A percentile compares a stretch with the other conserved stretches of the same genome.
Conservation (phyloP, 2,329 filamentous ascomycete species). For the Clonostachys rhizophaga region DNA sequence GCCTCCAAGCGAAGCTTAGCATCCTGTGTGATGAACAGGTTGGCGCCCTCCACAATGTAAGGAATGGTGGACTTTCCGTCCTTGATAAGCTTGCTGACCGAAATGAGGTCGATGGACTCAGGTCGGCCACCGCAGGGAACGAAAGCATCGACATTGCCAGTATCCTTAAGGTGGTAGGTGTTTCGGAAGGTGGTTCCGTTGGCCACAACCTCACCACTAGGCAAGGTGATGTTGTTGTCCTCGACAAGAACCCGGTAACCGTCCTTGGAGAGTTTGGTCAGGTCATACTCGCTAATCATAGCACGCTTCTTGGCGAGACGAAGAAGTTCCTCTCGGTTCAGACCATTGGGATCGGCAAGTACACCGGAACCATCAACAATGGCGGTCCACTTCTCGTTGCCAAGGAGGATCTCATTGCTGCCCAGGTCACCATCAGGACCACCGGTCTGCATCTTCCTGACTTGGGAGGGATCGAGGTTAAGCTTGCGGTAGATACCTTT, state of each 20-base stretch:
- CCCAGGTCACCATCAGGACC: constrained; percentile 95
- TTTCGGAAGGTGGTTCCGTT: constrained; percentile 97
- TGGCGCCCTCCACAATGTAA: constrained; percentile 96
- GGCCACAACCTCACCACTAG: constrained; percentile 77
- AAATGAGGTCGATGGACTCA: constrained; percentile 91
- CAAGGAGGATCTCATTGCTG: constrained; percentile 94
- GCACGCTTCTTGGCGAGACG: constrained; percentile 79
- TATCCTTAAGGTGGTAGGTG: constrained; percentile 86
- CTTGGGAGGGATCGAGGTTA: constrained; percentile 76
- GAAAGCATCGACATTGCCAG: constrained; percentile 76
- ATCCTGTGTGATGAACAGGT: constrained; percentile 97
- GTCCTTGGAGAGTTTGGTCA: constrained; percentile 76
- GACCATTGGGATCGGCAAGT: constrained; percentile 84
- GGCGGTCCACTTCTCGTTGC: constrained; percentile 91
- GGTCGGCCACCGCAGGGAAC: constrained; percentile 95
- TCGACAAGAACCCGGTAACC: constrained; percentile 93
- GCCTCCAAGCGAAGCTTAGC: constrained; percentile 93
- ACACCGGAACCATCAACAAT: constrained; percentile 97
- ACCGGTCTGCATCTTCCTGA: constrained; percentile 95
- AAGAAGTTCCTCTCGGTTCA: constrained; percentile 77
- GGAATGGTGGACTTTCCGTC: constrained; percentile 84
- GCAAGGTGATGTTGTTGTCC: constrained; percentile 83
- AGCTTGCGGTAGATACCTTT: constrained; percentile 96
- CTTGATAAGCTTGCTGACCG: constrained; percentile 81
- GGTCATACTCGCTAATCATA: constrained; percentile 88